phyloP scores from a whole-genome alignment of 2,329 filamentous ascomycete species.

The Coccinonectria pachysandricola region DNA sequence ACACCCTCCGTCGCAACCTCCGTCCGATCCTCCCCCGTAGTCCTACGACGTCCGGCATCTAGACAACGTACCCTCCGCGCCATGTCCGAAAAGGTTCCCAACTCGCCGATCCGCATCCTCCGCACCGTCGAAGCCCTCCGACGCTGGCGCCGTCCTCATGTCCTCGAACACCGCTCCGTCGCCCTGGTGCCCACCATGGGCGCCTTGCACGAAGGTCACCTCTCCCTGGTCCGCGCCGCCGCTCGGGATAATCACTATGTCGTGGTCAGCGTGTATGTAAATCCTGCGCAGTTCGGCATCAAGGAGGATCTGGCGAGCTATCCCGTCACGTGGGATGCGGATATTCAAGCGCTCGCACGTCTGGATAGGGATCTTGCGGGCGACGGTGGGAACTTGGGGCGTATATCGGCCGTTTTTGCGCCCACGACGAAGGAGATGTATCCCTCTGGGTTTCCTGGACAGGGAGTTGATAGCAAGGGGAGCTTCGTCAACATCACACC shows the following conservation, averaged over 20 bases:
- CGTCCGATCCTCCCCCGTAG: conserved; percentile 10
- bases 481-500: conserved; percentile 90
- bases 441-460: conserved; percentile 65
- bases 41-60: conserved; percentile 4
- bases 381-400: conserved; percentile 49
- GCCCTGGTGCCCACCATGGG: conserved; percentile 96
- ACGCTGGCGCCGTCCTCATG: conserved; percentile 55
- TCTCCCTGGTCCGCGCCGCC: conserved; percentile 75
- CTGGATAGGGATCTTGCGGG: conserved; percentile 66
- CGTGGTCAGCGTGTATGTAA: conserved; percentile 88
- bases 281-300: conserved; percentile 90
- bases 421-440: conserved; percentile 81
- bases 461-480: conserved; percentile 64
- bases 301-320: conserved; percentile 83
- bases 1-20: conserved; percentile 1
- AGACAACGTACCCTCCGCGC: conserved; percentile 4
- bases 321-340: conserved; percentile 77
- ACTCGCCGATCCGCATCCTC: conserved; percentile 58
- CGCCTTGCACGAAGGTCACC: conserved; percentile 84
- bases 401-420: conserved; percentile 75
- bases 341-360: conserved; percentile 54
- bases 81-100: conserved; percentile 38
- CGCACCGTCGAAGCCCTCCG: conserved; percentile 65
- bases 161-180: conserved; percentile 59
- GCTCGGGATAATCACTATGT: conserved; percentile 77